These are phyloP conservation scores for Aspergillus novoparasiticus DNA, from an alignment of 2,329 filamentous ascomycete genomes.

Conservation along the genomic window DNA sequence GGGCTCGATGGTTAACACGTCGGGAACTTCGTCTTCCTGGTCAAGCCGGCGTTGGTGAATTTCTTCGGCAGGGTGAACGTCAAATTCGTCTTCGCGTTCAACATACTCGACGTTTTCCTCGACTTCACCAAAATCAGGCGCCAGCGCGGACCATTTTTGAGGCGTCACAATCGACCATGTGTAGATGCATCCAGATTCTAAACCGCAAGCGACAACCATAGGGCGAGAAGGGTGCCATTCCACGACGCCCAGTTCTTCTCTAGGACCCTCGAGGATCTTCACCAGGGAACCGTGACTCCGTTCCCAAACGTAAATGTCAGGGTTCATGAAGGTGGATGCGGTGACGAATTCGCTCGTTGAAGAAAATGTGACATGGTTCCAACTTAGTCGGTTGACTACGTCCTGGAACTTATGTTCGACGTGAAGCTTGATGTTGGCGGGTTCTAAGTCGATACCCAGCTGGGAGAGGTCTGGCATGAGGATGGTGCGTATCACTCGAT, in stretches of 20 bases:
- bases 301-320: conserved; percentile 98
- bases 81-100: conserved; percentile 95
- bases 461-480: conserved; percentile 74
- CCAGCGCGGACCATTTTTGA: conserved; percentile 95
- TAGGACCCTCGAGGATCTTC: conserved; percentile 94
- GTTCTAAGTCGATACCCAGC: conserved; percentile 64
- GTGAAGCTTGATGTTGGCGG: conserved; percentile 83
- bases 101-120: conserved; percentile 98
- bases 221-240: conserved; percentile 95
- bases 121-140: conserved; percentile 94
- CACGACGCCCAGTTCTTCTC: conserved; percentile 93
- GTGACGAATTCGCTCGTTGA: conserved; percentile 94
- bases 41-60: conserved; percentile 89
- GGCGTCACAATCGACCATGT: conserved; percentile 95
- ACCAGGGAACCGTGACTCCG: conserved; percentile 89
- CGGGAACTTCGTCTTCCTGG: conserved; percentile 89
- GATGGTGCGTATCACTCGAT: conserved; percentile 92
- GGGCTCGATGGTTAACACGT: conserved; percentile 78
- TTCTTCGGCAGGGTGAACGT: conserved; percentile 94
- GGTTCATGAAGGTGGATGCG: conserved; percentile 96
- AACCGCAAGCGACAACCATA: conserved; percentile 83
- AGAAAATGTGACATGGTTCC: conserved; percentile 97
- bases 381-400: conserved; percentile 89
- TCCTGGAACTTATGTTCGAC: conserved; percentile 99
- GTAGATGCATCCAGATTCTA: conserved; percentile 91